Percentiles rank a stretch among this genome's conserved stretches.
Evolutionary conservation across 106 monocot species (phyloP).

Genomic region (Platanthera zijinensis): DNA sequence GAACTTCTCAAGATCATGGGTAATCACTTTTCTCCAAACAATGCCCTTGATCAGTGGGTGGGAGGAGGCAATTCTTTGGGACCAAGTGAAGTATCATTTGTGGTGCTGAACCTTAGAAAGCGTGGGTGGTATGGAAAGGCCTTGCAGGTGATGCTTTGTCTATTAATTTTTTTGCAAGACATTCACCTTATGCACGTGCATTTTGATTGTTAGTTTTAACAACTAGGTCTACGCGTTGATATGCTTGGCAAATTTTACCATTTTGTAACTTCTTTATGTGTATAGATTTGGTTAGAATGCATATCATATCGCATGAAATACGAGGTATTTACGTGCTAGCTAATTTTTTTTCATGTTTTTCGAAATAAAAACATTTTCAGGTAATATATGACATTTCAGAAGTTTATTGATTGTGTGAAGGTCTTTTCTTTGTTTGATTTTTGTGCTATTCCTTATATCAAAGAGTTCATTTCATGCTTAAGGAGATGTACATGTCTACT

Average conservation of each 20-base stretch:
- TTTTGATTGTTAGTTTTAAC: background rate
- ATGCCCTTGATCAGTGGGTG: constrained; percentile 47
- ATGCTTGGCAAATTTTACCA: background rate
- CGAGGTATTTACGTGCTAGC: background rate
- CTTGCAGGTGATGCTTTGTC: constrained; percentile 39
- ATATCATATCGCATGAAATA: background rate
- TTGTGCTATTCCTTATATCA: background rate
- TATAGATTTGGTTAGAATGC: background rate
- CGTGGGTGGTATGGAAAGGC: constrained; percentile 44
- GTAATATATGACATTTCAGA: background rate
- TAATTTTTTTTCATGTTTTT: background rate
- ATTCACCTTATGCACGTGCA: background rate
- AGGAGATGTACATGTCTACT: too few relatives aligned
- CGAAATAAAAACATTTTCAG: background rate
- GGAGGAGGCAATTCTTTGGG: constrained; percentile 50
- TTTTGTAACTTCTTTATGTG: background rate
- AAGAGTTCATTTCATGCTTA: background rate
- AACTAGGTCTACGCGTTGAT: background rate
- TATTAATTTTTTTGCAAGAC: background rate
- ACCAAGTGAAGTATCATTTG: constrained; percentile 19
- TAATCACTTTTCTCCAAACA: constrained; percentile 18
- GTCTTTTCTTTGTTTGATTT: background rate
- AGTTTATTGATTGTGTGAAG: background rate
- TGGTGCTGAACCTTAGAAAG: constrained; percentile 41
- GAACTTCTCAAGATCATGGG: constrained; percentile 34